Evolutionary conservation across 192 early-diverging fungal genomes (phyloP).

Genomic region (Umbelopsis vinacea): DNA sequence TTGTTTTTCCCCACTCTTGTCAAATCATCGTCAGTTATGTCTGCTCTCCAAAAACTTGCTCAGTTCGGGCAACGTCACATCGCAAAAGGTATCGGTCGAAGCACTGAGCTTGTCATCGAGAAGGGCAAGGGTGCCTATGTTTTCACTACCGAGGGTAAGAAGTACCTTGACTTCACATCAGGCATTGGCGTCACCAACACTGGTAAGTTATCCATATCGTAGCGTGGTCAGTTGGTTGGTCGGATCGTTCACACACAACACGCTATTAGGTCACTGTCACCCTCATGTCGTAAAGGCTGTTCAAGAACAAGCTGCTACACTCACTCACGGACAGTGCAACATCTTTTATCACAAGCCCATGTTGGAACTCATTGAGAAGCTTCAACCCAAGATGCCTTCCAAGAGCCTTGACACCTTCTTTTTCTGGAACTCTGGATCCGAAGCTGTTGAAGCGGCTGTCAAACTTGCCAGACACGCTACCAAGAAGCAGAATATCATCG

Average conservation of each 20-base stretch:
- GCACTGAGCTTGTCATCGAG: conserved; percentile 42
- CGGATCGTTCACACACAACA: not conserved
- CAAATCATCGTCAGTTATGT: conserved; percentile 16
- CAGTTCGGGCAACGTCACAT: conserved; percentile 47
- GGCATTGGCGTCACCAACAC: conserved; percentile 52
- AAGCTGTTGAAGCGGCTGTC: conserved; percentile 49
- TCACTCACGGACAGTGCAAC: conserved; percentile 47
- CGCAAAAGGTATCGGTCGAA: conserved; percentile 41
- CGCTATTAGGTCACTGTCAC: conserved; percentile 44
- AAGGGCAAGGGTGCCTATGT: conserved; percentile 44
- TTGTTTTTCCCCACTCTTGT: conserved; percentile 5
- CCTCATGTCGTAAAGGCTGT: conserved; percentile 55
- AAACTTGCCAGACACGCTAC: conserved; percentile 50
- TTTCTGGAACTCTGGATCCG: conserved; percentile 51
- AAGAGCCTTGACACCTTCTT: conserved; percentile 47
- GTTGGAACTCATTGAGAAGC: conserved; percentile 43
- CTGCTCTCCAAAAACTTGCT: conserved; percentile 33
- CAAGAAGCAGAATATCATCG: conserved; percentile 52
- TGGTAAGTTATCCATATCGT: conserved; percentile 27
- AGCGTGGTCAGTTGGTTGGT: not conserved
- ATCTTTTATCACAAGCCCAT: conserved; percentile 48
- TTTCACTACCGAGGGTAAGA: conserved; percentile 42
- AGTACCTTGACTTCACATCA: conserved; percentile 48
- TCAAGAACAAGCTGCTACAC: conserved; percentile 49
- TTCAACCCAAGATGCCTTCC: conserved; percentile 45